These are phyloP conservation scores for Citrus medica DNA, from an alignment of 345 rosid species.

Conservation along the genomic window DNA sequence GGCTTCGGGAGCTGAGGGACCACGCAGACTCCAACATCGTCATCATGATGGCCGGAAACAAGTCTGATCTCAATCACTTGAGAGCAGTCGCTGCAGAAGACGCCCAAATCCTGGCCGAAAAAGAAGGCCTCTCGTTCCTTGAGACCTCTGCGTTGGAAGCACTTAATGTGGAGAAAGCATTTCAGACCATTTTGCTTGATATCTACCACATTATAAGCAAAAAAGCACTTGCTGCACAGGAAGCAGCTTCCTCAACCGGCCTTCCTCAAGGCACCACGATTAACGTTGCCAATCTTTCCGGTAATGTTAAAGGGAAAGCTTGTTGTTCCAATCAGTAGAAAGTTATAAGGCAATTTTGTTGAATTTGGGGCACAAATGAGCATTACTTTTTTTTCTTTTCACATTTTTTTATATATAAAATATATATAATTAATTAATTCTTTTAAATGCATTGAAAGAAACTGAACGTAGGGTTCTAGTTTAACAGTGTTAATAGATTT, in stretches of 20 bases:
- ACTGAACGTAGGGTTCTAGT: slow-evolving; percentile 9
- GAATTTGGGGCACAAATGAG: slow-evolving; percentile 3
- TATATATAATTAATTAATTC: too few relatives aligned
- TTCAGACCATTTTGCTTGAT: slow-evolving; percentile 55
- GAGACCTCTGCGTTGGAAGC: slow-evolving; percentile 69
- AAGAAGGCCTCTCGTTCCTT: slow-evolving; percentile 46
- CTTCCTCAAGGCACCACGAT: slow-evolving; percentile 66
- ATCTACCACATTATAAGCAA: slow-evolving; percentile 58
- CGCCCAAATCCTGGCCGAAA: slow-evolving; percentile 43
- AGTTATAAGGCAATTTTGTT: neutral
- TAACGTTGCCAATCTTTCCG: slow-evolving; percentile 50
- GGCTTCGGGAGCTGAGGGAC: slow-evolving; percentile 64
- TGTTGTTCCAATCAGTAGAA: slow-evolving; percentile 51
- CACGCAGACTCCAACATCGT: slow-evolving; percentile 78
- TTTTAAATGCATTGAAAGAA: neutral
- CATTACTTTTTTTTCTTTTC: neutral
- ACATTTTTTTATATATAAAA: too few relatives aligned
- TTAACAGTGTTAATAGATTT: neutral
- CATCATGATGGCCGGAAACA: slow-evolving; percentile 70
- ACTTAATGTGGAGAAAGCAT: slow-evolving; percentile 53
- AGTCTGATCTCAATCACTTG: slow-evolving; percentile 58
- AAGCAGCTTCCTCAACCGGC: slow-evolving; percentile 42
- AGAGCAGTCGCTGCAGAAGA: slow-evolving; percentile 37
- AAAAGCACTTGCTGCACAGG: slow-evolving; percentile 61
- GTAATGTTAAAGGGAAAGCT: slow-evolving; percentile 32